These are phyloP conservation scores for Berberis vulgaris DNA, from an alignment of 164 flowering plant genomes.

Conservation along the genomic window DNA sequence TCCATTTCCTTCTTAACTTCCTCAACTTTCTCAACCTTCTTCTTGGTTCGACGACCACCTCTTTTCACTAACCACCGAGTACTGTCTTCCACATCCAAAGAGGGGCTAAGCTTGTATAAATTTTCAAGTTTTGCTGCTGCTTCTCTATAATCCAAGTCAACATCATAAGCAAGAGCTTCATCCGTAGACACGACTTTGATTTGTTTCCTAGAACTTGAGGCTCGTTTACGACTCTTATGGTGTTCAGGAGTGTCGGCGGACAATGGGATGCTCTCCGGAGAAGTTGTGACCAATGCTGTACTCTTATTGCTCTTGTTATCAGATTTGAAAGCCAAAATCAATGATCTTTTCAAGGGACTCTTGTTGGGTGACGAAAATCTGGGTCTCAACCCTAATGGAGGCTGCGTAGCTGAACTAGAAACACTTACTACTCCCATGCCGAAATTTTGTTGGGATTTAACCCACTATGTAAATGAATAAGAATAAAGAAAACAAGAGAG, in stretches of 20 bases:
- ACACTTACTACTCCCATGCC: constrained; percentile 94
- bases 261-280: constrained; percentile 36
- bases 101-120: constrained; percentile 60
- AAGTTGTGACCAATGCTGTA: constrained; percentile 28
- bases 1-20: constrained; percentile 13
- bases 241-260: constrained; percentile 39
- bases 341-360: constrained; percentile 24
- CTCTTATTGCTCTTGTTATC: constrained; percentile 34
- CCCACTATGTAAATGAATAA: too few species aligned
- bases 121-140: constrained; percentile 89
- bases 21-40: constrained; percentile 21
- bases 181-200: constrained; percentile 41
- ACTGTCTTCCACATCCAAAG: constrained; percentile 31
- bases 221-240: constrained; percentile 32
- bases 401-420: constrained; percentile 69
- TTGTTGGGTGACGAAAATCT: constrained; percentile 20
- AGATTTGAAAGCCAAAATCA: constrained; percentile 55
- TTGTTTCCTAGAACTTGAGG: constrained; percentile 31
- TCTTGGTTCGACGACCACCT: constrained; percentile 32
- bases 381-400: constrained; percentile 45
- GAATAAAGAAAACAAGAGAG: too few species aligned
- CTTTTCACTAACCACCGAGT: constrained; percentile 3
- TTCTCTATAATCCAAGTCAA: constrained; percentile 72
- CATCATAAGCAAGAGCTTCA: constrained; percentile 25
- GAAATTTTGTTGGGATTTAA: too few species aligned